Evolutionary conservation across 345 rosid genomes (phyloP).

Genomic region (Gossypium rotundifolium): DNA sequence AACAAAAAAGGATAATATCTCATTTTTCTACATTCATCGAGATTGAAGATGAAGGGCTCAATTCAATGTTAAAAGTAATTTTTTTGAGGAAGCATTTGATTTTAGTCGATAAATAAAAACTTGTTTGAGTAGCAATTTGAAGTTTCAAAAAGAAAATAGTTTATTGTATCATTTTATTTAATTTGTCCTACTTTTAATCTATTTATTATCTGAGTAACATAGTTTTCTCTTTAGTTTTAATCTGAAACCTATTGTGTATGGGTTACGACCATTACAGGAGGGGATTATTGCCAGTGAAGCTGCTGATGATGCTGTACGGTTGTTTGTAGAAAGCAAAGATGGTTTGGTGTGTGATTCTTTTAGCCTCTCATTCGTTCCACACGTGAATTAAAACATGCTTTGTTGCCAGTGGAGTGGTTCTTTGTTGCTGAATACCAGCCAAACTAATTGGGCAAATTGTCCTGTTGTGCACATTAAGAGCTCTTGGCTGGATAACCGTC

Average conservation of each 20-base stretch:
- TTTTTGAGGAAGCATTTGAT: background rate
- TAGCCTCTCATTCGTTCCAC: background rate
- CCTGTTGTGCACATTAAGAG: background rate
- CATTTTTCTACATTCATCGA: background rate
- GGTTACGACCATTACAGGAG: slow-evolving; percentile 33
- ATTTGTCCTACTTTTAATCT: background rate
- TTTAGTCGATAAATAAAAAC: background rate
- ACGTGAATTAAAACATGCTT: background rate
- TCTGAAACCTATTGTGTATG: slow-evolving; percentile 2
- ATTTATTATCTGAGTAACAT: background rate
- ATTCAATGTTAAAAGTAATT: background rate
- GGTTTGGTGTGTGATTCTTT: slow-evolving; percentile 35
- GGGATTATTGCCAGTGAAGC: slow-evolving; percentile 87
- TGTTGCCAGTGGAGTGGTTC: background rate
- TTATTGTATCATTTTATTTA: background rate
- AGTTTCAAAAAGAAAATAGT: background rate
- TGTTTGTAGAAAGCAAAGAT: slow-evolving; percentile 64
- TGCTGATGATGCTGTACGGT: slow-evolving; percentile 78
- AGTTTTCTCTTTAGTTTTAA: slow-evolving; percentile 5
- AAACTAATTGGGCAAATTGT: background rate
- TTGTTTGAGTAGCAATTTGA: background rate
- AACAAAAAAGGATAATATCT: background rate
- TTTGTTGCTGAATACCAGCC: background rate
- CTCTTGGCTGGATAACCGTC: background rate
- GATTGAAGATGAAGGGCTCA: background rate